Evolutionary conservation across 345 rosid genomes (phyloP), one percentile per base, ranked within the genome.

Genomic region (Populus ilicifolia): DNA sequence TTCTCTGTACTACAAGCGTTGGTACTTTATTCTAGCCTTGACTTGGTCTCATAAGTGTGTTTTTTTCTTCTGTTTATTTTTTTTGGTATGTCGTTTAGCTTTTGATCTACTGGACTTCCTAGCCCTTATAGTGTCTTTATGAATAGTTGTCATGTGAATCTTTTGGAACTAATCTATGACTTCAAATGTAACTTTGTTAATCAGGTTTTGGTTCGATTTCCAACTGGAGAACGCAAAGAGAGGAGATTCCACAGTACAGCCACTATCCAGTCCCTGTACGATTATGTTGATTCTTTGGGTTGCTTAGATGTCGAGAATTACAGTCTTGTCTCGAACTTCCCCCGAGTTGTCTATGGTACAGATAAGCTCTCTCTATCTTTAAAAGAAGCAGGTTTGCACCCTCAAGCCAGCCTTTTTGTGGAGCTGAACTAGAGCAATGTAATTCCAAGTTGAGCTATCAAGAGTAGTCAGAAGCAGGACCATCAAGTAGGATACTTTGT

Each of bases 391-490:
- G 98, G 99, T 74, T 87, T 96, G 85, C 93, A 96, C 89, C 99
- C 99, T 77, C 98, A 94, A 84, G 99, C 96, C 72, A 92, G 98
- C 85, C 98, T 96, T 79, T 96, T 94, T 74, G 94, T 96, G 80
- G 98, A 96, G 94, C 82, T 89, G 73, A 89, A 88, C 89, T 90
- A 88, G 77, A 30, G 52, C 41, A 69, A 18, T 75, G 77, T 63
- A 70, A 39, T 70, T 50, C 66, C 46, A 48, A 71, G 33, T 69
- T 48, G 72, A 36, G 67, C 75, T 36, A 79, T 61, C 69, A 78
- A 62, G 25, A 25, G 18, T 44, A 41, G 82, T 63, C 69, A 41
- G 12, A 52, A 52, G 52, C 30, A 72, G 36, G 46, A 52, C 33
- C 70, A 70, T 72, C 66, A 72, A 68, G 69, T 72, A 61, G 80